These are phyloP conservation scores for Termitomyces sp. DNA, from an alignment of 768 basidiomycete species.

Conservation along the genomic window DNA sequence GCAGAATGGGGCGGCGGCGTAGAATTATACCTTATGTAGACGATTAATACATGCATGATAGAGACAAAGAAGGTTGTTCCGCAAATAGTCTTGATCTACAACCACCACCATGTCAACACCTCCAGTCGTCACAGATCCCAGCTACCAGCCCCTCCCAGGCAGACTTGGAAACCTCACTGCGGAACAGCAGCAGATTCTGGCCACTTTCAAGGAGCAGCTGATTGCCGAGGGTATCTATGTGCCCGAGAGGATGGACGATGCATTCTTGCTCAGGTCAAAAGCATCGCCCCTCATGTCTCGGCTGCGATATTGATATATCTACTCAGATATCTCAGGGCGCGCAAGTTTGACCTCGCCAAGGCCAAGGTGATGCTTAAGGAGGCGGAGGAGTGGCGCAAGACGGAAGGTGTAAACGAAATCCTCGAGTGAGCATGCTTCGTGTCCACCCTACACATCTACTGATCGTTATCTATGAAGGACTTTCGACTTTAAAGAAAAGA, in stretches of 20 bases:
- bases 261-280: conserved; percentile 9
- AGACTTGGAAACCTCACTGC: conserved; percentile 73
- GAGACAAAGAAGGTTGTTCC: background rate
- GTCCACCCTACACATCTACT: background rate
- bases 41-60: background rate
- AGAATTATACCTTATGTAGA: background rate
- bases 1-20: background rate
- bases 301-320: background rate
- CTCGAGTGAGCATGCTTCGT: conserved; percentile 42
- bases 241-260: conserved; percentile 54
- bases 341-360: conserved; percentile 84
- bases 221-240: conserved; percentile 58
- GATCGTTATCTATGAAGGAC: conserved; percentile 38
- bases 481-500: conserved; percentile 85
- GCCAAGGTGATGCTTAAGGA: conserved; percentile 82
- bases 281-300: background rate
- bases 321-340: conserved; percentile 81
- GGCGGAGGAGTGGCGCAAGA: conserved; percentile 87
- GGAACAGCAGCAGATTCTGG: conserved; percentile 58
- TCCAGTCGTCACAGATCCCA: conserved; percentile 53
- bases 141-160: conserved; percentile 65
- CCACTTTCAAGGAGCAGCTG: conserved; percentile 63
- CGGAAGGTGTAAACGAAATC: conserved; percentile 78
- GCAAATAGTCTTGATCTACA: conserved; percentile 1
- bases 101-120: conserved; percentile 24